Percentiles rank a stretch among this genome's conserved stretches.
Conservation (phyloP, 2,329 filamentous ascomycete species). For the Podosphaera aphanis region DNA sequence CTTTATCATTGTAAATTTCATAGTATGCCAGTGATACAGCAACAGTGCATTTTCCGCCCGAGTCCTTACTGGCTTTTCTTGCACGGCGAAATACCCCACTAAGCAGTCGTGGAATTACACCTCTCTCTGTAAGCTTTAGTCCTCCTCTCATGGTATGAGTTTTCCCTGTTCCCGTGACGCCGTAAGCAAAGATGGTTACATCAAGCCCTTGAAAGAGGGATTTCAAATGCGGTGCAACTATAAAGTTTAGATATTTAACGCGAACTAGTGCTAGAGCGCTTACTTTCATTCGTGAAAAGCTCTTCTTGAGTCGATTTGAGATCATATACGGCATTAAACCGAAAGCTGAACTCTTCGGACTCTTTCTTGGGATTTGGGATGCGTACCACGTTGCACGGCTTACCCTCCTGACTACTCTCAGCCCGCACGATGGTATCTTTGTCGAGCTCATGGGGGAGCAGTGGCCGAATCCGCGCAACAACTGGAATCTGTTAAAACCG, state of each 20-base stretch:
- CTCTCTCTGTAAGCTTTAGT: constrained; percentile 61
- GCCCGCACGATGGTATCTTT: constrained; percentile 65
- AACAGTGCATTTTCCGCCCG: constrained; percentile 43
- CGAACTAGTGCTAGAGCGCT: neutral
- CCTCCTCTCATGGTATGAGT: constrained; percentile 92
- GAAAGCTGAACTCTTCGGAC: constrained; percentile 65
- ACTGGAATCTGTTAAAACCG: constrained; percentile 28
- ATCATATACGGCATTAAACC: constrained; percentile 86
- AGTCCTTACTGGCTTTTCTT: constrained; percentile 67
- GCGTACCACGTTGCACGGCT: constrained; percentile 46
- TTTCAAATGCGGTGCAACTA: constrained; percentile 75
- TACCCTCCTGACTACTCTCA: constrained; percentile 35
- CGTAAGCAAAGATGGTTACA: constrained; percentile 78
- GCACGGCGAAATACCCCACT: constrained; percentile 67
- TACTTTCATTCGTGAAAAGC: constrained; percentile 75
- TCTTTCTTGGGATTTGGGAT: constrained; percentile 92
- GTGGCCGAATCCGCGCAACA: constrained; percentile 70
- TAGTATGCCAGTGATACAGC: constrained; percentile 70
- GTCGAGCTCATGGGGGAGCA: constrained; percentile 66
- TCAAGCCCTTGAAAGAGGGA: constrained; percentile 77
- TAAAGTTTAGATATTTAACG: constrained; percentile 3
- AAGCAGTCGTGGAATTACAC: constrained; percentile 66
- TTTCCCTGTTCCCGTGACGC: constrained; percentile 81
- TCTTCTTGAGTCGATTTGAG: constrained; percentile 59
- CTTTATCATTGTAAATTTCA: constrained; percentile 93